phyloP scores from a whole-genome alignment of 1,284 basidiomycete genomes.

The Butyriboletus appendiculatus region DNA sequence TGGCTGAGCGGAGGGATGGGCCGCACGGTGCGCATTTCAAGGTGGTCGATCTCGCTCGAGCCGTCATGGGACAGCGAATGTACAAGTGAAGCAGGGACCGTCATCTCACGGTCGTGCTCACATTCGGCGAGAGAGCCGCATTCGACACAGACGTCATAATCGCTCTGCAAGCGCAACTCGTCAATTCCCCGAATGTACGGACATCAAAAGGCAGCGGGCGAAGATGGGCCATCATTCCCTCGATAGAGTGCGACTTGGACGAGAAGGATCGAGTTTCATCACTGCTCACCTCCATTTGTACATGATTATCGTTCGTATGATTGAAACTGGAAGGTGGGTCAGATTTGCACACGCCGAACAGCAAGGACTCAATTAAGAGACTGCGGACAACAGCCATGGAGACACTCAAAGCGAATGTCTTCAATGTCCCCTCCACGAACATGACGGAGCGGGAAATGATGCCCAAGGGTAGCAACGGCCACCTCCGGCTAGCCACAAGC shows the following conservation, averaged over 20 bases:
- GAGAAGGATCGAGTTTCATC: constrained; percentile 19
- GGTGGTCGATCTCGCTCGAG: constrained; percentile 41
- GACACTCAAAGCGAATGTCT: neutral
- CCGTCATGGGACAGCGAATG: constrained; percentile 13
- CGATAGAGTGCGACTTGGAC: constrained; percentile 21
- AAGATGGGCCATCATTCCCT: constrained; percentile 3
- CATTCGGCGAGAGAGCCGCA: constrained; percentile 82
- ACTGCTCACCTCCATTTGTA: constrained; percentile 71
- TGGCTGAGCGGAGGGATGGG: constrained; percentile 56
- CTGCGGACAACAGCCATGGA: neutral
- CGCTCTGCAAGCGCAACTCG: constrained; percentile 52
- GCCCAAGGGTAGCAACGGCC: constrained; percentile 25
- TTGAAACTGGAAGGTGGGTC: constrained; percentile 64
- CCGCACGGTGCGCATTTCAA: constrained; percentile 67
- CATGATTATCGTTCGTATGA: constrained; percentile 71
- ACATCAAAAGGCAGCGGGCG: neutral
- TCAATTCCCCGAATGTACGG: constrained; percentile 14
- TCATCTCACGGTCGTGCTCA: constrained; percentile 58
- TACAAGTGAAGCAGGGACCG: constrained; percentile 2
- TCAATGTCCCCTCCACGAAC: neutral
- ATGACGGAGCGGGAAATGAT: neutral
- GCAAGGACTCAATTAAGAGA: neutral
- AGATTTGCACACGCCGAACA: constrained; percentile 10
- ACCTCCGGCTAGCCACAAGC: constrained; percentile 12
- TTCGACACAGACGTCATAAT: constrained; percentile 78